Conservation (phyloP, 2,329 filamentous ascomycete genomes). For the Fusarium tanahbumbuense region DNA sequence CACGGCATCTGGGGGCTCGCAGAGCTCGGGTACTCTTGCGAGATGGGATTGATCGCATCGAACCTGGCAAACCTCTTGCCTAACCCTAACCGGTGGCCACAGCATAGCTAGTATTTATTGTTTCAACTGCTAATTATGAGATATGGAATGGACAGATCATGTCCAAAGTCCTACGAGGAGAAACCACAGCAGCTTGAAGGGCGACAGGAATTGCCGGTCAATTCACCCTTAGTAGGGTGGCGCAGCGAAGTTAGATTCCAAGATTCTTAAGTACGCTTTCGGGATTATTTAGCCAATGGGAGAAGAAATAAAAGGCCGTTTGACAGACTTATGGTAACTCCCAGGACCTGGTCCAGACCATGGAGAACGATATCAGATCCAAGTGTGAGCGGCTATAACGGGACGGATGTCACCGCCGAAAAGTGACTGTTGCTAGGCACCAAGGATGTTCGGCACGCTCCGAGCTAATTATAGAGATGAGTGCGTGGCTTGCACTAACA, state of each 20-base stretch:
- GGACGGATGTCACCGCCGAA: neutral
- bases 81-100: too few relatives aligned
- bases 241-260: neutral
- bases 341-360: neutral
- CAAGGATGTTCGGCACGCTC: neutral
- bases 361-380: neutral
- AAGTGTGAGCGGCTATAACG: conserved; percentile 1
- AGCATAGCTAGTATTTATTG: too few relatives aligned
- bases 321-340: neutral
- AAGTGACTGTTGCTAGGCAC: neutral
- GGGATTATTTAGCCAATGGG: neutral
- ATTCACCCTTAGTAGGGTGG: neutral
- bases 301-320: neutral
- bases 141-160: too few relatives aligned
- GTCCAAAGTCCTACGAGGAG: too few relatives aligned
- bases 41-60: too few relatives aligned
- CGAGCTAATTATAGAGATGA: neutral
- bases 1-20: neutral
- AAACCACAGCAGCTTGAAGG: neutral
- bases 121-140: too few relatives aligned
- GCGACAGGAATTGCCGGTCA: neutral
- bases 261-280: neutral
- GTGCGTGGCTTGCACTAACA: neutral
- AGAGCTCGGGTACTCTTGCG: too few relatives aligned
- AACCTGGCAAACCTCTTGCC: too few relatives aligned